Conservation (phyloP, 1,139 yeast genomes). For the Sugiyamaella xylanicola region DNA sequence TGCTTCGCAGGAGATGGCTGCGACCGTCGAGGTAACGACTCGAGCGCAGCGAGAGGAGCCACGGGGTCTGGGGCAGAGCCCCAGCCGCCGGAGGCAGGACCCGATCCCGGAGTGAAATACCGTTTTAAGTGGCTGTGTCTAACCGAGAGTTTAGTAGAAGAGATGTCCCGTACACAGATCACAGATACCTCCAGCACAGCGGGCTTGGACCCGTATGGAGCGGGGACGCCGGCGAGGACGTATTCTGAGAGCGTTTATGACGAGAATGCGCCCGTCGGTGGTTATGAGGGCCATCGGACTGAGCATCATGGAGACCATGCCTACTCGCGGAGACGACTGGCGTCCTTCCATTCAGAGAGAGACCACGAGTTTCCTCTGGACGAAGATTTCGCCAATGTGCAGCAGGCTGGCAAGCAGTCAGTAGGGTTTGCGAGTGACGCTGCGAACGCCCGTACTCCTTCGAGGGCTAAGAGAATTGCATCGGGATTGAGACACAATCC, state of each 20-base stretch:
- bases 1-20: too few species aligned
- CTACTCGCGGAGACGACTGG: not conserved
- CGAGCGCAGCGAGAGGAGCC: constrained; percentile 4
- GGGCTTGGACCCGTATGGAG: not conserved
- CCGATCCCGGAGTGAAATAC: too few species aligned
- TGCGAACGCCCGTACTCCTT: not conserved
- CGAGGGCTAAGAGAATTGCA: constrained; percentile 13
- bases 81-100: constrained; percentile 14
- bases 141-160: too few species aligned
- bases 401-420: not conserved
- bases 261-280: constrained; percentile 1
- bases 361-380: constrained; percentile 12
- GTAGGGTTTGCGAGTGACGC: constrained; percentile 7
- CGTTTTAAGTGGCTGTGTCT: too few species aligned
- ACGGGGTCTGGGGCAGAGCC: constrained; percentile 9
- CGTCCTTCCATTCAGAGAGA: constrained; percentile 1
- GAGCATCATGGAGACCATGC: not conserved
- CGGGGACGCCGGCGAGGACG: constrained; percentile 3
- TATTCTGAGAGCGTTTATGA: constrained; percentile 17
- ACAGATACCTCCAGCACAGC: constrained; percentile 8
- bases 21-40: too few species aligned
- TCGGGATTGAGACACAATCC: constrained; percentile 17
- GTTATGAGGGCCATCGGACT: not conserved
- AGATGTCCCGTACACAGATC: constrained; percentile 4
- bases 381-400: constrained; percentile 7